Base-by-base conservation (phyloP, 805 yeast genomes). In the Metschnikowia matae region DNA sequence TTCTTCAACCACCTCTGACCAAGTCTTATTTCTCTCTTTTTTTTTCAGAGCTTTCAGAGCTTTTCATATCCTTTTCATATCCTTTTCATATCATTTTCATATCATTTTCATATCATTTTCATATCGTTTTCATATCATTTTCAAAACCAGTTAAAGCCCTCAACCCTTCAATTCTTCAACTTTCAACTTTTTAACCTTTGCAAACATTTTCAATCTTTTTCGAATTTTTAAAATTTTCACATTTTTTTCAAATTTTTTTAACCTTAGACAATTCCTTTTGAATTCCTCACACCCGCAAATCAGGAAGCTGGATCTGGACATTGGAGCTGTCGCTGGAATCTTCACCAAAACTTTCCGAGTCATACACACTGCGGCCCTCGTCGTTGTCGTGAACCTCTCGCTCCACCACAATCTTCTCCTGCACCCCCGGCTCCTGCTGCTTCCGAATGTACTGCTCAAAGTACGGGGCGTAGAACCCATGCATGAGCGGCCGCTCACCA, bases 301-400 rank as follows among this genome's bases (percentile, higher is more conserved):
- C 48, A 38, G 69, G 56, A 46, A 61, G 57, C 54, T 67, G 67
- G 50, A 67, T 67, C 51, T 63, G 68, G 26, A 68, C 65, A 44
- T 62, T 65, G 52, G 56, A 62, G 45, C 62, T 57, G 46, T 61
- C 65, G 40, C 61, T 68, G 58, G 42, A 62, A 53, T 23, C 48
- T 37, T 49, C 53, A 26, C 49, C 48, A 37, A 41, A 46, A 26
- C 52, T 44, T 40, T 44, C 54, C n/a, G 54, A 46, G 15, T 49
- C 52, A 26, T 39, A 46, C 21, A n/a, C n/a, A 35, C 43, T 46
- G 31, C 18, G 20, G 34, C 29, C 41, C 18, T 32, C 38, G 5
- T 42, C 45, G 8, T 42, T 38, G 8, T 23, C 31, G 11, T 21
- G 32, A 20, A 6, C 18, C 13, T 29, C 32, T 10, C 6, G 14